These are phyloP conservation scores for Albatrellus ellisii DNA, from an alignment of 768 basidiomycete genomes.

Conservation along the genomic window DNA sequence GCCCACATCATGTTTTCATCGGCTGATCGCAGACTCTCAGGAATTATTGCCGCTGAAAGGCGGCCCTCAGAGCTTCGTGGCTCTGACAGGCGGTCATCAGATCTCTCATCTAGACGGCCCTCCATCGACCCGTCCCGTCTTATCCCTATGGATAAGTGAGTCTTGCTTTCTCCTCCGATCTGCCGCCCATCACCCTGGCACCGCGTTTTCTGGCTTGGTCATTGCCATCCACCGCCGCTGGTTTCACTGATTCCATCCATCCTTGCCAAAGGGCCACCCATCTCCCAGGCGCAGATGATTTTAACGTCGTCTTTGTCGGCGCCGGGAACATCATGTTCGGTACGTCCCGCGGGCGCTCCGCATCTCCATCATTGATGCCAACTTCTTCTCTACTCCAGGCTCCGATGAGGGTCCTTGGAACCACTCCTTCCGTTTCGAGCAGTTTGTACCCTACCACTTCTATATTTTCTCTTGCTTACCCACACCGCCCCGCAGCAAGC, in stretches of 20 bases:
- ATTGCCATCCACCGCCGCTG: conserved; percentile 5
- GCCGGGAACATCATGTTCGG: conserved; percentile 99
- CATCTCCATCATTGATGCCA: neutral
- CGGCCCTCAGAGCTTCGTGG: conserved; percentile 26
- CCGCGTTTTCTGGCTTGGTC: no score
- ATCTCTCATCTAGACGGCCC: conserved; percentile 43
- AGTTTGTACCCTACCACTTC: no score
- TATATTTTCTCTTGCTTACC: conserved; percentile 1
- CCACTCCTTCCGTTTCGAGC: conserved; percentile 83
- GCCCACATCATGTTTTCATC: conserved; percentile 21
- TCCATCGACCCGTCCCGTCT: conserved; percentile 73
- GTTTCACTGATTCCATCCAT: conserved; percentile 7
- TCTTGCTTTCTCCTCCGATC: conserved; percentile 1
- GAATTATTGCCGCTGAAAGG: conserved; percentile 23
- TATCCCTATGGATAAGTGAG: conserved; percentile 68
- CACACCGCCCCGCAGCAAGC: conserved; percentile 44
- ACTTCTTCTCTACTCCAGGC: conserved; percentile 28
- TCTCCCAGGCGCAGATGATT: conserved; percentile 56
- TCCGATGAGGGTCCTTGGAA: conserved; percentile 89
- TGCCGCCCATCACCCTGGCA: neutral
- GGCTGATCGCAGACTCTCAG: neutral
- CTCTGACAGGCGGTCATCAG: conserved; percentile 31
- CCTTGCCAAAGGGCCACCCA: conserved; percentile 25
- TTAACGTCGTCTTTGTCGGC: conserved; percentile 92
- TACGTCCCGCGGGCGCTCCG: conserved; percentile 17